Base-by-base conservation (phyloP, 371 early-diverging fungal species). In the Lichtheimia corymbifera region DNA sequence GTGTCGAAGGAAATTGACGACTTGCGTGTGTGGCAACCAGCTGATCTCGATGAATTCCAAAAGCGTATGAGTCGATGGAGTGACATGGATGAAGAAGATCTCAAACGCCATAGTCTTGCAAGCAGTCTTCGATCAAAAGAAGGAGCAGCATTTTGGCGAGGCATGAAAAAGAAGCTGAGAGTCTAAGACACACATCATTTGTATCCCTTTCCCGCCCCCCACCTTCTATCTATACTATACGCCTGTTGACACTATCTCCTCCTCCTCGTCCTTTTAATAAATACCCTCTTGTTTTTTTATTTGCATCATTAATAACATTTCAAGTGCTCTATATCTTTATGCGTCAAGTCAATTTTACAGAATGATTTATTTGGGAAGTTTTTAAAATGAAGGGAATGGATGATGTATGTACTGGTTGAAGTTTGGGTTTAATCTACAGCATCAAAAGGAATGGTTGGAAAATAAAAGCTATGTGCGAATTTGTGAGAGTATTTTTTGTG, bases 151-250 rank as follows among this genome's bases (percentile, higher is more conserved):
- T 68, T 68, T 49, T 68, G 68, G 68, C 27, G 59, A 51, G 68
- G 64, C 51, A 68, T 68, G 68, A 68, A 68, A 25, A 68, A 68
- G 64, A 68, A 68, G 43, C 56, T 68, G 27, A 40, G 68, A 17
- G 68, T 68, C 18, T 68, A 58, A 62, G 20, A 42, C 1, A 27
- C 18, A 27, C 53, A 53, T n/a, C 55, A 55, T 28, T 42, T n/a
- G 13, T 44, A 11, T n/a, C 13, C 41, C 25, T 1, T 56, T 28
- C 7, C 14, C 22, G n/a, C 4, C 5, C 18, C 22, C 15, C 14
- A 4, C 27, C 52, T 25, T 14, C 27, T n/a, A 5, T 22, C 27
- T 22, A 15, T 27, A 27, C 9, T 14, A 52, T 24, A 24, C 52
- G 18, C 52, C 27, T 24, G 1, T 50, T 17, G 15, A 20, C 27